Percentiles rank a stretch among this genome's conserved stretches.
These are phyloP conservation scores for Heteromeles arbutifolia DNA, from an alignment of 306 rosid genomes.

Conservation along the genomic window DNA sequence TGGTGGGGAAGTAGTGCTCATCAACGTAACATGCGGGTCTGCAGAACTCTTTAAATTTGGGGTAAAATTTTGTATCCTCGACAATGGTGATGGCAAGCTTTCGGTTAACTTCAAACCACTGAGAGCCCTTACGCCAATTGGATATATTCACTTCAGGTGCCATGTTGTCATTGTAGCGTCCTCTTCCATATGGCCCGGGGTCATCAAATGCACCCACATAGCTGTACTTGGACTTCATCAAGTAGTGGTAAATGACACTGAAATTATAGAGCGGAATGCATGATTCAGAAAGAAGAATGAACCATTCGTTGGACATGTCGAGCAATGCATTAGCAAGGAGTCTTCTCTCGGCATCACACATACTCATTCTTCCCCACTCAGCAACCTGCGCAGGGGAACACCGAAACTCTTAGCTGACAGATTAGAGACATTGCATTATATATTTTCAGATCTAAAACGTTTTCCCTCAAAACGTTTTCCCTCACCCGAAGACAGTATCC, in stretches of 20 bases:
- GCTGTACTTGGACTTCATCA: conserved; percentile 61
- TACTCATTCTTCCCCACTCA: conserved; percentile 97
- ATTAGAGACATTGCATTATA: neutral
- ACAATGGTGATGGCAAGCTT: conserved; percentile 64
- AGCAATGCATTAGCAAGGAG: conserved; percentile 89
- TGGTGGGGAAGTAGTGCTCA: conserved; percentile 94
- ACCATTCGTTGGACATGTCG: conserved; percentile 80
- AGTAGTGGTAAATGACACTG: conserved; percentile 44
- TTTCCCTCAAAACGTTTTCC: neutral
- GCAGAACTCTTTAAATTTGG: conserved; percentile 57
- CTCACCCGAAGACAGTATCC: neutral
- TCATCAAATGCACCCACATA: conserved; percentile 77
- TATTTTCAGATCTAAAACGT: neutral
- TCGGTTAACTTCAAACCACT: conserved; percentile 87
- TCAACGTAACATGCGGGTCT: conserved; percentile 85
- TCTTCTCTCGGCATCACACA: conserved; percentile 93
- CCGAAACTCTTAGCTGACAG: neutral
- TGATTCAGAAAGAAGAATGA: conserved; percentile 79
- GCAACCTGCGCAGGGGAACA: conserved; percentile 46
- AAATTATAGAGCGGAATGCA: conserved; percentile 88
- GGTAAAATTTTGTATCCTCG: conserved; percentile 50
- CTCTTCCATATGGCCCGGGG: conserved; percentile 80
- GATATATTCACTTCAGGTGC: conserved; percentile 62
- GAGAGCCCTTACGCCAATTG: conserved; percentile 94
- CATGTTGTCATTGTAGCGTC: conserved; percentile 70